phyloP scores from a whole-genome alignment of 371 early-diverging fungal species.

The Sporodiniella umbellata region DNA sequence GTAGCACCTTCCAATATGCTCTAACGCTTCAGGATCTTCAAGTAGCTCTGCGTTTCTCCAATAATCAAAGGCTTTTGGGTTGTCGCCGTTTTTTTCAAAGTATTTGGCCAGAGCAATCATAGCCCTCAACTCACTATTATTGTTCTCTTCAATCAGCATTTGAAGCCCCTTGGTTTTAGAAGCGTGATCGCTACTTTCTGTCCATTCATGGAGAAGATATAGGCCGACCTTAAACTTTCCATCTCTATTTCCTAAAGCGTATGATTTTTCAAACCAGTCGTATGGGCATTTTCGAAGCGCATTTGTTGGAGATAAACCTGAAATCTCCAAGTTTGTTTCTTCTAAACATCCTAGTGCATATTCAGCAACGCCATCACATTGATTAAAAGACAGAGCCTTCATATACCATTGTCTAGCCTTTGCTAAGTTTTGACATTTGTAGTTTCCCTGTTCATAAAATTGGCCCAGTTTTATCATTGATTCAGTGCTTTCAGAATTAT shows the following conservation, averaged over 20 bases:
- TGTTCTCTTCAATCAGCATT: slow-evolving; percentile 10
- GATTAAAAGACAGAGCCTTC: background rate
- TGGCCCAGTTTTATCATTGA: slow-evolving; percentile 11
- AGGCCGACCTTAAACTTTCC: slow-evolving; percentile 16
- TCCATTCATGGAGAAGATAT: slow-evolving; percentile 11
- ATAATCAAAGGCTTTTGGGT: slow-evolving; percentile 6
- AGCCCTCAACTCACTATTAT: slow-evolving; percentile 10
- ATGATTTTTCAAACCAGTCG: slow-evolving; percentile 14
- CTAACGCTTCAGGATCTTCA: slow-evolving; percentile 19
- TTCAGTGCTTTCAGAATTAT: background rate
- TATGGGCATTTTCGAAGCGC: slow-evolving; percentile 7
- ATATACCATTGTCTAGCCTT: slow-evolving; percentile 8
- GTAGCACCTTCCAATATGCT: slow-evolving; percentile 11
- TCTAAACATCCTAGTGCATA: slow-evolving; percentile 21
- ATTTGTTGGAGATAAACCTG: background rate
- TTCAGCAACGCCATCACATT: slow-evolving; percentile 13
- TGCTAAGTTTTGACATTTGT: background rate
- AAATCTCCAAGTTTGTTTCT: slow-evolving; percentile 4
- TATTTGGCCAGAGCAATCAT: slow-evolving; percentile 19
- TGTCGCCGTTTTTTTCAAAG: slow-evolving; percentile 3
- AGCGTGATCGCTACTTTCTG: background rate
- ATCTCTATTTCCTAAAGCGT: slow-evolving; percentile 7
- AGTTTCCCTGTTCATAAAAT: slow-evolving; percentile 12
- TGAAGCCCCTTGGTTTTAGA: slow-evolving; percentile 1
- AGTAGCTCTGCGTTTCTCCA: slow-evolving; percentile 9